Evolutionary conservation across 202 grass and related monocot genomes (phyloP).

Genomic region (Zizania palustris): DNA sequence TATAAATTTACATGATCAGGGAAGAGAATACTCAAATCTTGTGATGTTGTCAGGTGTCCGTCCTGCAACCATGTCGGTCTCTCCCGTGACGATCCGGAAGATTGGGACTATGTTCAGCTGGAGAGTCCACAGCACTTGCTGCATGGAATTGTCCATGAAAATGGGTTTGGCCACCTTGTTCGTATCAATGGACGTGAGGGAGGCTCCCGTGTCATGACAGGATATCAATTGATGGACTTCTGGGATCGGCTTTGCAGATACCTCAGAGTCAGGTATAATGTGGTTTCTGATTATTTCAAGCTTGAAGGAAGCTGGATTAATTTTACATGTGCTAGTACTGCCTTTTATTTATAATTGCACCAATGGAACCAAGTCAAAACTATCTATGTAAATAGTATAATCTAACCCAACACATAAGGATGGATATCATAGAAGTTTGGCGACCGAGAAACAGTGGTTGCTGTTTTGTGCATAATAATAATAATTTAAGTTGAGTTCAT

Average conservation of each 20-base stretch:
- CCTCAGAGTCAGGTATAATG: constrained; percentile 63
- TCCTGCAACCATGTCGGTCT: constrained; percentile 38
- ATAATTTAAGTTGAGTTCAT: too few relatives aligned
- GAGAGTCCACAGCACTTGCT: constrained; percentile 54
- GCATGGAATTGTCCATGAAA: constrained; percentile 63
- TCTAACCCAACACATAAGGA: too few relatives aligned
- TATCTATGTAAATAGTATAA: too few relatives aligned
- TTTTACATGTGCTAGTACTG: too few relatives aligned
- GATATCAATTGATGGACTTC: constrained; percentile 61
- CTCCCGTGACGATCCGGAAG: constrained; percentile 33
- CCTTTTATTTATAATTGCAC: too few relatives aligned
- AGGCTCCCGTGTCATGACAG: constrained; percentile 50
- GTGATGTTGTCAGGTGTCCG: constrained; percentile 33
- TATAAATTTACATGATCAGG: not conserved
- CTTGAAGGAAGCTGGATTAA: too few relatives aligned
- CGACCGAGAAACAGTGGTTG: too few relatives aligned
- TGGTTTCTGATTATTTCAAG: not conserved
- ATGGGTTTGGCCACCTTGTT: constrained; percentile 70
- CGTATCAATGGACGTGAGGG: constrained; percentile 60
- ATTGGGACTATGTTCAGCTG: constrained; percentile 44
- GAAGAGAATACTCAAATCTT: not conserved
- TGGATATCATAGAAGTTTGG: too few relatives aligned
- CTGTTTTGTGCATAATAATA: too few relatives aligned
- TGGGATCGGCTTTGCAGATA: constrained; percentile 67
- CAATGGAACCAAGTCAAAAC: too few relatives aligned